Percentiles rank a stretch among this genome's conserved stretches.
Evolutionary conservation across 2,329 filamentous ascomycete genomes (phyloP).

Genomic region (Emericellopsis atlantica): DNA sequence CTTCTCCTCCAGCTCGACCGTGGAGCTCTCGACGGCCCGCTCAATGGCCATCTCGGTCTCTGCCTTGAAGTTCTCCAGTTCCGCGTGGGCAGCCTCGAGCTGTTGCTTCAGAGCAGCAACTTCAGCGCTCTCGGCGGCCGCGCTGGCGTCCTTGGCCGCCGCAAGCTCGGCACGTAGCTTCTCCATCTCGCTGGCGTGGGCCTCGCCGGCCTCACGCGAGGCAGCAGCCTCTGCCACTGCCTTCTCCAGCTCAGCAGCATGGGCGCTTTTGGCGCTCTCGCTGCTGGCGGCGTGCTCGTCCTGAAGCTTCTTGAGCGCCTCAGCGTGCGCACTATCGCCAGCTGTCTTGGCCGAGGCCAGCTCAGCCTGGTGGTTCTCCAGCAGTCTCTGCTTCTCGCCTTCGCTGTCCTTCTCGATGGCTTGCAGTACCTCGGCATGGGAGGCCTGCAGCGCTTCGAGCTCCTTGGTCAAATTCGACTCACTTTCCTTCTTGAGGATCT

Average conservation of each 20-base stretch:
- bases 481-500: conserved; percentile 28
- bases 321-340: conserved; percentile 11
- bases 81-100: conserved; percentile 16
- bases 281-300: conserved; percentile 17
- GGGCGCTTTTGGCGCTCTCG: conserved; percentile 15
- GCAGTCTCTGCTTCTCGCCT: conserved; percentile 20
- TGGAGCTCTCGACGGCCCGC: conserved; percentile 22
- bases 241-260: conserved; percentile 20
- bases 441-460: conserved; percentile 26
- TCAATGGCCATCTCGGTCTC: conserved; percentile 10
- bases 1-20: conserved; percentile 29
- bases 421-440: conserved; percentile 29
- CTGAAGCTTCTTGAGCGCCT: conserved; percentile 16
- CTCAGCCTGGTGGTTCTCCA: conserved; percentile 16
- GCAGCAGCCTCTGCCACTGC: conserved; percentile 15
- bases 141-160: conserved; percentile 13
- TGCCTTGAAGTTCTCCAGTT: conserved; percentile 13
- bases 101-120: conserved; percentile 16
- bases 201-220: conserved; percentile 14
- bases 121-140: conserved; percentile 13
- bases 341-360: conserved; percentile 16
- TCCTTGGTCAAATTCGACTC: conserved; percentile 24
- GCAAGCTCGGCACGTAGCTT: conserved; percentile 17
- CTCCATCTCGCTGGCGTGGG: conserved; percentile 21
- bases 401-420: conserved; percentile 26